Percentiles rank a stretch among this genome's conserved stretches.
Conservation (phyloP, 2,329 filamentous ascomycete species). For the Zelopaecilomyces penicillatus region DNA sequence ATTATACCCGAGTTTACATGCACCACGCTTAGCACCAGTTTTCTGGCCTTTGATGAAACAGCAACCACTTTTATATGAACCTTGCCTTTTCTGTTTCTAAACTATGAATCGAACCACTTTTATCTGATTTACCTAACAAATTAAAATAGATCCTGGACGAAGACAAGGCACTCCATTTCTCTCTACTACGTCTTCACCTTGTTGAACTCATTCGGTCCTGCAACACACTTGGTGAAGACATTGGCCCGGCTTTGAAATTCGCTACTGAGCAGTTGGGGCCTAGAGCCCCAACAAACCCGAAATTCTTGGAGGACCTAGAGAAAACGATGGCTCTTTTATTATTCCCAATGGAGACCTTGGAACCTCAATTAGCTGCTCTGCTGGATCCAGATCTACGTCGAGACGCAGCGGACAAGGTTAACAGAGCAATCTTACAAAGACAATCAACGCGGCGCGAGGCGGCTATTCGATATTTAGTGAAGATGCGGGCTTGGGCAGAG, state of each 20-base stretch:
- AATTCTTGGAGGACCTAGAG: constrained; percentile 81
- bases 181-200: constrained; percentile 79
- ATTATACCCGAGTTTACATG: constrained; percentile 93
- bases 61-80: constrained; percentile 51
- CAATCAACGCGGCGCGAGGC: constrained; percentile 70
- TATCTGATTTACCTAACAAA: background rate
- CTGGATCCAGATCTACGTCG: constrained; percentile 72
- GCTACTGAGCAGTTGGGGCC: constrained; percentile 82
- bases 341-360: constrained; percentile 72
- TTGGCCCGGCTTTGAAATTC: constrained; percentile 73
- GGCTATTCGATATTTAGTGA: constrained; percentile 72
- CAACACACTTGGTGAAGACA: constrained; percentile 60
- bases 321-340: constrained; percentile 88
- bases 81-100: constrained; percentile 5
- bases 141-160: constrained; percentile 80
- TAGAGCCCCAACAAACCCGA: constrained; percentile 69
- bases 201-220: constrained; percentile 84
- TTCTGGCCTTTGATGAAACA: constrained; percentile 86
- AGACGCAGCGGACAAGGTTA: constrained; percentile 80
- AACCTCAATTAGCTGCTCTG: constrained; percentile 65
- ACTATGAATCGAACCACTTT: constrained; percentile 2
- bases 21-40: constrained; percentile 91
- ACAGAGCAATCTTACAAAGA: constrained; percentile 72
- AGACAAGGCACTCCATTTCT: constrained; percentile 78
- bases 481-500: constrained; percentile 81